Percentiles rank a stretch among this genome's conserved stretches.
Evolutionary conservation across 2,329 filamentous ascomycete genomes (phyloP).

Genomic region (Colletotrichum lini): DNA sequence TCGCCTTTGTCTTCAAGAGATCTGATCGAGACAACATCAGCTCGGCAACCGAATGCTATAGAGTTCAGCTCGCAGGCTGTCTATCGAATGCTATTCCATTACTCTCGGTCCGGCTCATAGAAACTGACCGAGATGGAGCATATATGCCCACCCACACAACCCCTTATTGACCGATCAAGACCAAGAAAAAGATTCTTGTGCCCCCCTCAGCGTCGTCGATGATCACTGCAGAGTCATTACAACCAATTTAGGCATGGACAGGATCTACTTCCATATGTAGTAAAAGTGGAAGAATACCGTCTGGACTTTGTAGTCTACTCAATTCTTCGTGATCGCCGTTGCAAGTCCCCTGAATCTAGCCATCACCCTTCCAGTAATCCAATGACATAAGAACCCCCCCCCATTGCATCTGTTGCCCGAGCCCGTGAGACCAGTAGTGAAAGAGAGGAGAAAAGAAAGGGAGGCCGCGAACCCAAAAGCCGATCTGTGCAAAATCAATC

Average conservation of each 20-base stretch:
- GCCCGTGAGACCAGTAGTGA: not conserved
- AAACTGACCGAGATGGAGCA: not conserved
- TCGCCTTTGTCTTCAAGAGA: not conserved
- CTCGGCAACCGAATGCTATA: not conserved
- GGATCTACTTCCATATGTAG: no score
- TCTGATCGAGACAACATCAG: not conserved
- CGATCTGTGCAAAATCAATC: not conserved
- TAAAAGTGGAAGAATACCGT: not conserved
- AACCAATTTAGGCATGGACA: no score
- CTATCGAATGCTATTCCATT: not conserved
- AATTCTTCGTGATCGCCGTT: slow-evolving; percentile 31
- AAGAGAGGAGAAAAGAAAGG: not conserved
- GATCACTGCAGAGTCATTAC: not conserved
- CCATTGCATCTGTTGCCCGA: not conserved
- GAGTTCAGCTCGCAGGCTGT: no score
- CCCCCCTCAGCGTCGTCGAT: not conserved
- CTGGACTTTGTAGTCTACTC: slow-evolving; percentile 35
- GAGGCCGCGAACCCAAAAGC: not conserved
- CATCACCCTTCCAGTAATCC: slow-evolving; percentile 18
- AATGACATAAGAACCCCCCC: slow-evolving; percentile 9
- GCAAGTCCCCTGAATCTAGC: slow-evolving; percentile 24
- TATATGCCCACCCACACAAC: not conserved
- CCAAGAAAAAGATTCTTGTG: not conserved
- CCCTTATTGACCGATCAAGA: not conserved
- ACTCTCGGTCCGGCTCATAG: not conserved